phyloP scores from a whole-genome alignment of 2,329 filamentous ascomycete genomes.

The Talaromyces verruculosus region DNA sequence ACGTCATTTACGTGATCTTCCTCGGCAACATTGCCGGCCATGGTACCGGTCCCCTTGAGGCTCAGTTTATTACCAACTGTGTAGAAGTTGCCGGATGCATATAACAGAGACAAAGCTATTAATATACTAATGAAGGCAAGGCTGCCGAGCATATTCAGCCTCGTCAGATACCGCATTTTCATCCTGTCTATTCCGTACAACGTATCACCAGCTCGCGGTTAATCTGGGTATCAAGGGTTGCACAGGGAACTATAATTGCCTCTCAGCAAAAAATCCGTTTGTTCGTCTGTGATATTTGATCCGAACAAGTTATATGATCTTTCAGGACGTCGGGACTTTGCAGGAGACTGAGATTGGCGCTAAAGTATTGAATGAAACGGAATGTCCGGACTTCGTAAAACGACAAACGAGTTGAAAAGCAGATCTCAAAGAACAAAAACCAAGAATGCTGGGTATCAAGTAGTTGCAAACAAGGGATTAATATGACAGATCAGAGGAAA shows the following conservation, averaged over 20 bases:
- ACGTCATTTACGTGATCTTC: conserved; percentile 24
- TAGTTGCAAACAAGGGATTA: background rate
- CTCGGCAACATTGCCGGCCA: background rate
- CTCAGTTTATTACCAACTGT: conserved; percentile 23
- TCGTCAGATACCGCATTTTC: conserved; percentile 18
- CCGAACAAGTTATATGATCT: background rate
- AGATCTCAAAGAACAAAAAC: background rate
- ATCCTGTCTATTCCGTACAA: background rate
- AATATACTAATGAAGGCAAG: conserved; percentile 18
- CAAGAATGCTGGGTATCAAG: background rate
- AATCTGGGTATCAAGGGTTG: background rate
- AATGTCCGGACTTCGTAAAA: background rate
- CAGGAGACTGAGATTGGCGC: background rate
- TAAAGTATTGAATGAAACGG: background rate
- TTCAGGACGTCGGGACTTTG: background rate
- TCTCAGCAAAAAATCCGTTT: background rate
- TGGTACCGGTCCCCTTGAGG: background rate
- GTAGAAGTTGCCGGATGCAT: conserved; percentile 29
- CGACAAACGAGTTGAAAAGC: background rate
- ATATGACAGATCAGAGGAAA: background rate
- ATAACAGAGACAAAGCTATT: conserved; percentile 16
- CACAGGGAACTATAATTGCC: background rate
- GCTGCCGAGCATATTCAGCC: conserved; percentile 13
- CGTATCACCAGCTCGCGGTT: background rate
- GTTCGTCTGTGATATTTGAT: background rate